phyloP scores from a whole-genome alignment of 2,329 filamentous ascomycete genomes.

The Diaporthe citri region DNA sequence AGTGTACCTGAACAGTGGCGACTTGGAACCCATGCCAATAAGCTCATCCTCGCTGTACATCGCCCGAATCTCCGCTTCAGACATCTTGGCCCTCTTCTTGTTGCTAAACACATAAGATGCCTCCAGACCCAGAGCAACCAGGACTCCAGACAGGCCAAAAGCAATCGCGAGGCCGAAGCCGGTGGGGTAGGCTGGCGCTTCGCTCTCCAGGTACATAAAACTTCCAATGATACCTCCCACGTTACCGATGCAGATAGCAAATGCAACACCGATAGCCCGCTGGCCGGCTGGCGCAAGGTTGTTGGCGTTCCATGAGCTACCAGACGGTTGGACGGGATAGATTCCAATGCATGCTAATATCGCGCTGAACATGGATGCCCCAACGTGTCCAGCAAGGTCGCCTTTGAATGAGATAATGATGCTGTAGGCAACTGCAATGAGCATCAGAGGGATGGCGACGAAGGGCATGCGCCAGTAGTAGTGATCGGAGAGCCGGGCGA shows the following conservation, averaged over 20 bases:
- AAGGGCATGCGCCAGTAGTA: conserved; percentile 75
- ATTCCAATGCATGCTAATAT: conserved; percentile 78
- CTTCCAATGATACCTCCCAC: conserved; percentile 55
- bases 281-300: conserved; percentile 65
- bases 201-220: conserved; percentile 41
- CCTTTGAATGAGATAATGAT: conserved; percentile 70
- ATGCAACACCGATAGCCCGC: conserved; percentile 54
- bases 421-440: conserved; percentile 73
- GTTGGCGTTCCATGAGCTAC: conserved; percentile 77
- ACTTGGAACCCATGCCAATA: conserved; percentile 55
- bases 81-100: conserved; percentile 43
- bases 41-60: conserved; percentile 54
- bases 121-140: conserved; percentile 49
- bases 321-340: conserved; percentile 74
- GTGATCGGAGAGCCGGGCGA: conserved; percentile 76
- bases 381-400: conserved; percentile 55
- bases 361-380: conserved; percentile 74
- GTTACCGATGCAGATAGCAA: conserved; percentile 55
- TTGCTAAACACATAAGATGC: conserved; percentile 47
- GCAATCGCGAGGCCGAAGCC: conserved; percentile 52
- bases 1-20: conserved; percentile 55
- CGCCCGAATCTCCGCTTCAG: conserved; percentile 45
- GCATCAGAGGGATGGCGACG: conserved; percentile 70
- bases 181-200: conserved; percentile 50
- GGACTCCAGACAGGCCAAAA: conserved; percentile 45